phyloP scores from a whole-genome alignment of 352 stramenopile species.

The Pythium aphanidermatum region DNA sequence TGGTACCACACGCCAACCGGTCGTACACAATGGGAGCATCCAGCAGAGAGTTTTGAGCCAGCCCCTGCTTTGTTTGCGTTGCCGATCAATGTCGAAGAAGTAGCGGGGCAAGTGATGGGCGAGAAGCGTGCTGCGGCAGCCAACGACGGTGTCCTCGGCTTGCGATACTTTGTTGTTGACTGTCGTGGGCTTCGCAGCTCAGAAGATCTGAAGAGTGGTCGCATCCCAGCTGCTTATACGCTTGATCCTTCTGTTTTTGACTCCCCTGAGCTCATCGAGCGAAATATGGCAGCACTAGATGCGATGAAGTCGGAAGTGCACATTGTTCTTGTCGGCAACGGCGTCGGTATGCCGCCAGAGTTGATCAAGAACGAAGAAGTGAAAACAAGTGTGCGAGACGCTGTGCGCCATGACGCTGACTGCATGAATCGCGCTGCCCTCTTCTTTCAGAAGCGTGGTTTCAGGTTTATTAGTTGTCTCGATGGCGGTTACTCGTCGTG shows the following conservation, averaged over 20 bases:
- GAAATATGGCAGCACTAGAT: conserved; percentile 61
- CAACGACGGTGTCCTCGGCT: conserved; percentile 9
- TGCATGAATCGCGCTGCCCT: conserved; percentile 69
- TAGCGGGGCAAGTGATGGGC: conserved; percentile 59
- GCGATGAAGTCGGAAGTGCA: conserved; percentile 70
- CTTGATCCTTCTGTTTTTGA: conserved; percentile 78
- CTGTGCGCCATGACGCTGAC: conserved; percentile 57
- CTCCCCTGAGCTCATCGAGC: conserved; percentile 67
- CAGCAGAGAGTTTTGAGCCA: conserved; percentile 48
- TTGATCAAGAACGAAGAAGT: conserved; percentile 55
- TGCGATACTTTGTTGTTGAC: conserved; percentile 77
- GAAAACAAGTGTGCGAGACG: conserved; percentile 71
- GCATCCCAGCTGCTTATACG: conserved; percentile 69
- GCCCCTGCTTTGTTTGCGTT: conserved; percentile 59
- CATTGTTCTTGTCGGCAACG: conserved; percentile 69
- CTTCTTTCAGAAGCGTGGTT: conserved; percentile 79
- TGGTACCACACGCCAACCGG: conserved; percentile 74
- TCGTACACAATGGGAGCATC: conserved; percentile 79
- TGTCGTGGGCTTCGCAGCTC: conserved; percentile 68
- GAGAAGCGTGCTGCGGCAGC: conserved; percentile 25
- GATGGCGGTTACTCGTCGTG: conserved; percentile 77
- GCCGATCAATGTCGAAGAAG: conserved; percentile 61
- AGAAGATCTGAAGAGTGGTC: conserved; percentile 69
- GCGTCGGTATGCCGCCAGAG: conserved; percentile 56
- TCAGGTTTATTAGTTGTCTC: conserved; percentile 73